Percentiles rank a stretch among this genome's conserved stretches.
Evolutionary conservation across 176 grass and related monocot genomes (phyloP).

Genomic region (Guadua angustifolia): DNA sequence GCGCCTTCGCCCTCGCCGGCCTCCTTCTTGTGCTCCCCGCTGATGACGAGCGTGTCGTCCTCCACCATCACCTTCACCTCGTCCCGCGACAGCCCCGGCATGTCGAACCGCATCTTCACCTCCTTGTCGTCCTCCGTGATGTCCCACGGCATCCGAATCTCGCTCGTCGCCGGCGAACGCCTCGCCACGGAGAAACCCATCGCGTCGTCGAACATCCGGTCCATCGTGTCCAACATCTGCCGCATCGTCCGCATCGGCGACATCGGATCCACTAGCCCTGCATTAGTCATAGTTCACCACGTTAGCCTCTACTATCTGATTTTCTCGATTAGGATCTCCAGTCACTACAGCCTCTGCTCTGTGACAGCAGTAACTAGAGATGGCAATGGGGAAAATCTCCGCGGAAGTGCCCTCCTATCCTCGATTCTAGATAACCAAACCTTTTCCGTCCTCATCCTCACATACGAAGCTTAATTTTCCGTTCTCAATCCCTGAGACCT

Average conservation of each 20-base stretch:
- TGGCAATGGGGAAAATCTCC: too few species aligned
- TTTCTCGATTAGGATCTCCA: too few species aligned
- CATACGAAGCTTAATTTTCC: too few species aligned
- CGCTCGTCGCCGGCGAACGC: slow-evolving; percentile 29
- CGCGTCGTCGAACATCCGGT: slow-evolving; percentile 76
- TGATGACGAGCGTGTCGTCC: slow-evolving; percentile 71
- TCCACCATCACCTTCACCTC: slow-evolving; percentile 84
- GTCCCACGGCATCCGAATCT: slow-evolving; percentile 66
- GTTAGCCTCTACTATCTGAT: background rate
- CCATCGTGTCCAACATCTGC: slow-evolving; percentile 90
- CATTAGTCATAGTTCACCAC: background rate
- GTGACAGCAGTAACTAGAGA: too few species aligned
- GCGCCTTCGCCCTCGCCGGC: background rate
- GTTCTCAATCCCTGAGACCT: too few species aligned
- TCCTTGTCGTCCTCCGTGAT: slow-evolving; percentile 71
- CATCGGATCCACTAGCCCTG: slow-evolving; percentile 70
- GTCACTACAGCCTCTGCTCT: background rate
- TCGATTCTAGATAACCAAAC: too few species aligned
- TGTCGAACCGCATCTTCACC: slow-evolving; percentile 82
- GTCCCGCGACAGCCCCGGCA: slow-evolving; percentile 66
- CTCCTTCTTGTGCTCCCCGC: slow-evolving; percentile 62
- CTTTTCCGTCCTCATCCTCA: too few species aligned
- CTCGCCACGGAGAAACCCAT: slow-evolving; percentile 46
- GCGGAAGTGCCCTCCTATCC: too few species aligned
- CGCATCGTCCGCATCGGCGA: slow-evolving; percentile 85